Percentiles rank a stretch among this genome's conserved stretches.
These are phyloP conservation scores for Cladosporium sp. DNA, from an alignment of 2,329 filamentous ascomycete genomes.

Conservation along the genomic window DNA sequence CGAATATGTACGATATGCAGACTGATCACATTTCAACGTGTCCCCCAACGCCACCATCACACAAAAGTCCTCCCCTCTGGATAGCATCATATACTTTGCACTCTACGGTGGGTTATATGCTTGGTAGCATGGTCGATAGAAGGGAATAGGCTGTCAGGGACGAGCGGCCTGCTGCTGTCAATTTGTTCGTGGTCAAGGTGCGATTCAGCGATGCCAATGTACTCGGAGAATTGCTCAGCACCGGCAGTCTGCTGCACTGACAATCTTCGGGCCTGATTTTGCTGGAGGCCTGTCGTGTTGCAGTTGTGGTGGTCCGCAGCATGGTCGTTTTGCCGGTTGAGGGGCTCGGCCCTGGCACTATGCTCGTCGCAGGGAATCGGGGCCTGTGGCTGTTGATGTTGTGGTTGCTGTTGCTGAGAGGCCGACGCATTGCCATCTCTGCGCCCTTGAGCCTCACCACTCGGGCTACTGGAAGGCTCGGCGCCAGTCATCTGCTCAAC, in stretches of 20 bases:
- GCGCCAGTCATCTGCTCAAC: too few relatives aligned
- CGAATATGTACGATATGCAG: background rate
- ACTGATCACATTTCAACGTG: background rate
- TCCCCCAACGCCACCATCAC: background rate
- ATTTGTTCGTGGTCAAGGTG: background rate
- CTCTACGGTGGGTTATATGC: background rate
- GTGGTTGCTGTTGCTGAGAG: background rate
- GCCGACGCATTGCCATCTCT: background rate
- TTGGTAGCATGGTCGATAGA: background rate
- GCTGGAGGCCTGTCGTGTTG: background rate
- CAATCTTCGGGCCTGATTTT: background rate
- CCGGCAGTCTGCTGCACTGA: background rate
- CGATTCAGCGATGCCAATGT: background rate
- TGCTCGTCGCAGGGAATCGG: background rate
- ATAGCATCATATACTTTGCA: background rate
- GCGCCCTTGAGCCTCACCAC: background rate
- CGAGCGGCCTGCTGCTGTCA: background rate
- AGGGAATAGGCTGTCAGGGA: background rate
- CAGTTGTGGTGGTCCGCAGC: too few relatives aligned
- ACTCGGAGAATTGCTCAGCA: background rate
- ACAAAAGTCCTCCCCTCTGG: background rate
- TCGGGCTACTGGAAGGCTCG: background rate
- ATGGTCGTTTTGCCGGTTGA: background rate
- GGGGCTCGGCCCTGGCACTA: background rate
- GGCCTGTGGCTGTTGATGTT: background rate